Conservation (phyloP, 176 grass and related monocot genomes). For the Triticum urartu region DNA sequence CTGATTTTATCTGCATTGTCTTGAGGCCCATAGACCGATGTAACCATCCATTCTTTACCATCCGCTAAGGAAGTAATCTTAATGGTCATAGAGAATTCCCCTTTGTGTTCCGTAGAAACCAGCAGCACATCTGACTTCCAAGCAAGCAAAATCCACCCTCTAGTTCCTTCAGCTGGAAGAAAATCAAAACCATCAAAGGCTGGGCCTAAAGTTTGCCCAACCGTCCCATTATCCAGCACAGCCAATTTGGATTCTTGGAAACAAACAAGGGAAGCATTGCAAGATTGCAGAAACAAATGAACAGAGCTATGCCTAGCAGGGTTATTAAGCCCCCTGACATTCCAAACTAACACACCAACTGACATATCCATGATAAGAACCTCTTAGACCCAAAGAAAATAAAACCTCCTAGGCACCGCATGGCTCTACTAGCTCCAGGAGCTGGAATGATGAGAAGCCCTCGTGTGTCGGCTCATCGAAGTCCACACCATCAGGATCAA, state of each 20-base stretch:
- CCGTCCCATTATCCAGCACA: neutral
- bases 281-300: neutral
- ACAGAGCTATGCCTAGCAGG: neutral
- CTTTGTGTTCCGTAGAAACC: neutral
- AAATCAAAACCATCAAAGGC: neutral
- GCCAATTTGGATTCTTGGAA: neutral
- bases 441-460: neutral
- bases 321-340: neutral
- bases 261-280: neutral
- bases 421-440: neutral
- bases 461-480: neutral
- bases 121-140: neutral
- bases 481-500: neutral
- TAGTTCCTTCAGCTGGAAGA: neutral
- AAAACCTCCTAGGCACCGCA: neutral
- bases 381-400: neutral
- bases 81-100: neutral
- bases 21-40: neutral
- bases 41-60: neutral
- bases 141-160: neutral
- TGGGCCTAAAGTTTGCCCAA: neutral
- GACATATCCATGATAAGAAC: too few species aligned
- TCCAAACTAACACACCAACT: neutral
- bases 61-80: neutral
- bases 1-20: neutral